Evolutionary conservation across 805 yeast species (phyloP), one percentile per base, ranked within the genome.

Genomic region (Pichia eremophila): DNA sequence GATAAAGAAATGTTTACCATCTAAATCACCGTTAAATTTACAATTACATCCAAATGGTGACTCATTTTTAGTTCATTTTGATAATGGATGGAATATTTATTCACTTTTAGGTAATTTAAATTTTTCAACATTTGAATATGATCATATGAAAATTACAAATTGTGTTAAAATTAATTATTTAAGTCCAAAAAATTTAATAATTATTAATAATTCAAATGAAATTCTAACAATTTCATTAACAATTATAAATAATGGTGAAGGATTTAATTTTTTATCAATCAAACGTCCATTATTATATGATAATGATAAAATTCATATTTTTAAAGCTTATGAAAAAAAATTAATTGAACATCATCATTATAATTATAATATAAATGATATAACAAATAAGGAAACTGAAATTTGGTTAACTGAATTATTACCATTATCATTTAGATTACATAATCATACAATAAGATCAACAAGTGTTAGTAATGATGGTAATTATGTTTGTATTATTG

Each of bases 391-490:
- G 38, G 77, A 74, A 43, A 66, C 73, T 1, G 63, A 65, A 44
- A 61, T 68, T 15, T 77, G 81, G 81, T 58, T 69, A 32, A 65
- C 62, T n/a, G 65, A 73, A 34, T 63, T 69, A 43, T 51, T 77
- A 15, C 81, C 81, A 1, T 57, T 71, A 4, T 54, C 61, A 22
- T 77, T 77, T 51, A 62, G 67, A 39, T 62, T 76, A 5, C 66
- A 63, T 31, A 74, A 74, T 55, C 61, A 69, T 63, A 72, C 71
- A 5, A 65, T 77, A 2, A 56, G 67, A 15, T 65, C 68, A 35
- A 65, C 70, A 3, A 58, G 71, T n/a, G 62, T 68, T 18, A 71
- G 75, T 44, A 66, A 67, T 27, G 78, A 75, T 51, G 81, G 81
- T 11, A 58, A 70, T 43, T 66, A 64, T 50, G 63, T 75, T 17